These are phyloP conservation scores for Blastocystis sp. DNA, from an alignment of 352 stramenopile genomes.

Conservation along the genomic window DNA sequence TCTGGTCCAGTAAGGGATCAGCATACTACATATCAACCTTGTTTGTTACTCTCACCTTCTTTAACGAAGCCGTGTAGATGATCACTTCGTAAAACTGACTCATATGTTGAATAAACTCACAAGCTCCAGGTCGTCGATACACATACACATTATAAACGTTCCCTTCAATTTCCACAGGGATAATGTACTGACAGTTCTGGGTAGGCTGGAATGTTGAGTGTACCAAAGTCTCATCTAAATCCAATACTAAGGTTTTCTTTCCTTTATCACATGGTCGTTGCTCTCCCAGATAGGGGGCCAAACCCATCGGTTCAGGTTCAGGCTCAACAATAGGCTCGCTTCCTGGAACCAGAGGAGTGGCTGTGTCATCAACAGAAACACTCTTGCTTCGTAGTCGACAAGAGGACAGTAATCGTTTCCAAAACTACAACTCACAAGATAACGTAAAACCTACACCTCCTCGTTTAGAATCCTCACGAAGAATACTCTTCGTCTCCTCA, in stretches of 20 bases:
- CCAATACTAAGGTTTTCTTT: conserved; percentile 83
- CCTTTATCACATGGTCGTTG: conserved; percentile 68
- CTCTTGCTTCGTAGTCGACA: not conserved
- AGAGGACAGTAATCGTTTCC: conserved; percentile 17
- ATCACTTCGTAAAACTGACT: conserved; percentile 92
- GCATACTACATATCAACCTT: conserved; percentile 76
- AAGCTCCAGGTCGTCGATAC: conserved; percentile 80
- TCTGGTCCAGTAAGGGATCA: conserved; percentile 86
- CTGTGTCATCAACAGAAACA: not conserved
- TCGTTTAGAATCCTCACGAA: not conserved
- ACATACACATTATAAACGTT: conserved; percentile 79
- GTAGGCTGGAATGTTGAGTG: conserved; percentile 90
- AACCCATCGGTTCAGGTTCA: not conserved
- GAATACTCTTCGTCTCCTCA: not conserved
- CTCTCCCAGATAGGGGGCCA: conserved; percentile 47
- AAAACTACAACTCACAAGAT: conserved; percentile 21
- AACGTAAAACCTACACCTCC: not conserved
- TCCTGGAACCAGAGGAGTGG: not conserved
- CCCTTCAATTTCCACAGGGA: conserved; percentile 86
- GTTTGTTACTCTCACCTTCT: conserved; percentile 68
- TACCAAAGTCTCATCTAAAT: conserved; percentile 93
- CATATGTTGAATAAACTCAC: conserved; percentile 89
- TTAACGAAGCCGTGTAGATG: conserved; percentile 91
- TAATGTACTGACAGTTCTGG: conserved; percentile 85
- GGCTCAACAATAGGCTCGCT: not conserved